These are phyloP conservation scores for Solanum appendiculatum DNA, from an alignment of 257 asterid species.

Conservation along the genomic window DNA sequence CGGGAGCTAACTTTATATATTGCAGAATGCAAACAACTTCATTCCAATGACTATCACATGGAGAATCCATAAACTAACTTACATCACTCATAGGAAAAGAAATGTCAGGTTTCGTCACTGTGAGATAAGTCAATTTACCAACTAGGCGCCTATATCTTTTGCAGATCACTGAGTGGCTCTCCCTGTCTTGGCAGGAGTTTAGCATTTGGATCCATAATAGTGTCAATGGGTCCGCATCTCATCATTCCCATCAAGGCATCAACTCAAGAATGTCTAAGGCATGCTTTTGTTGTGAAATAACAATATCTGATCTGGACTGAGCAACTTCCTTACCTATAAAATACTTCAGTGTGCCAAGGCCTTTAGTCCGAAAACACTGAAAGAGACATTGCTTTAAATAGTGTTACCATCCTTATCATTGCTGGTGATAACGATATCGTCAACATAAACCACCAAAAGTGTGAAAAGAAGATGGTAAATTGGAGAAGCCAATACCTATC, in stretches of 20 bases:
- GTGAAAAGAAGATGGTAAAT: too few species aligned
- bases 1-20: neutral
- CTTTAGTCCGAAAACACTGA: neutral
- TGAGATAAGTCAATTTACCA: neutral
- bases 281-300: neutral
- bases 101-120: neutral
- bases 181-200: neutral
- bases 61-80: neutral
- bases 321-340: neutral
- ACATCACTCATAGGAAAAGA: neutral
- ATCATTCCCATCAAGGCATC: neutral
- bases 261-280: neutral
- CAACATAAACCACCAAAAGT: neutral
- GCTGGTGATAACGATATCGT: neutral
- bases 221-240: neutral
- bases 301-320: neutral
- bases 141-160: neutral
- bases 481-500: too few species aligned
- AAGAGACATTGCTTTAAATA: neutral
- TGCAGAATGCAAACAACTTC: neutral
- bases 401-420: neutral
- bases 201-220: neutral
- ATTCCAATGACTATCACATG: neutral
- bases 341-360: neutral
- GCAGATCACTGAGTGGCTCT: neutral